Percentiles rank a stretch among this genome's conserved stretches.
Conservation (phyloP, 768 basidiomycete genomes). For the Xanthoconium purpureum region DNA sequence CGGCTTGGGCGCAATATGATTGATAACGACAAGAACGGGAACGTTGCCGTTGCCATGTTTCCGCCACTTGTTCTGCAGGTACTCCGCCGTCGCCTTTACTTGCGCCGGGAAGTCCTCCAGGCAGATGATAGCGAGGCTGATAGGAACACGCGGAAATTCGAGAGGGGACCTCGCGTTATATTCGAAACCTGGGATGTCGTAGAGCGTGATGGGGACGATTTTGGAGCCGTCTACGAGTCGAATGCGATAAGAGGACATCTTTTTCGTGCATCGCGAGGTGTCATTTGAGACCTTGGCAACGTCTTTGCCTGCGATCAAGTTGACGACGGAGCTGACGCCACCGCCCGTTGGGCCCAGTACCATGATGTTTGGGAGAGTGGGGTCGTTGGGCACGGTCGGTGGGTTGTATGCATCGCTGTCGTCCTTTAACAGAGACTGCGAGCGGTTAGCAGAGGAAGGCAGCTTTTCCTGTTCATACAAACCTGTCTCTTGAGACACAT, state of each 20-base stretch:
- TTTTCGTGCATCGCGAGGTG: conserved; percentile 17
- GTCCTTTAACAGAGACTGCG: conserved; percentile 6
- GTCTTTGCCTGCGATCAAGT: conserved; percentile 24
- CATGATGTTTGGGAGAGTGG: conserved; percentile 19
- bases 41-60: conserved; percentile 15
- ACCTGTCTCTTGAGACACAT: conserved; percentile 23
- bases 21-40: conserved; percentile 21
- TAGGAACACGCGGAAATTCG: conserved; percentile 18
- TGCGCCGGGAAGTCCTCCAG: conserved; percentile 20
- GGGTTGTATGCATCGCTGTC: background rate
- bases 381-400: background rate
- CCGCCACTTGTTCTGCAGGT: conserved; percentile 16
- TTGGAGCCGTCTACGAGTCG: conserved; percentile 10
- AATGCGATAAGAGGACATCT: conserved; percentile 13
- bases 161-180: conserved; percentile 18
- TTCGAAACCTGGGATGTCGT: conserved; percentile 24
- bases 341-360: conserved; percentile 27
- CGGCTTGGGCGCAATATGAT: conserved; percentile 18
- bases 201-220: conserved; percentile 16
- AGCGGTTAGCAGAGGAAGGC: background rate
- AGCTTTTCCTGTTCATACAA: background rate
- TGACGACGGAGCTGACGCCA: conserved; percentile 31
- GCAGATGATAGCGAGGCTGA: conserved; percentile 23
- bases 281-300: conserved; percentile 21
- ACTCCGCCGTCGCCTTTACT: conserved; percentile 19